Percentiles rank a stretch among this genome's conserved stretches.
Evolutionary conservation across 495 filamentous ascomycete genomes (phyloP).

Genomic region (Coniosporium apollinis): DNA sequence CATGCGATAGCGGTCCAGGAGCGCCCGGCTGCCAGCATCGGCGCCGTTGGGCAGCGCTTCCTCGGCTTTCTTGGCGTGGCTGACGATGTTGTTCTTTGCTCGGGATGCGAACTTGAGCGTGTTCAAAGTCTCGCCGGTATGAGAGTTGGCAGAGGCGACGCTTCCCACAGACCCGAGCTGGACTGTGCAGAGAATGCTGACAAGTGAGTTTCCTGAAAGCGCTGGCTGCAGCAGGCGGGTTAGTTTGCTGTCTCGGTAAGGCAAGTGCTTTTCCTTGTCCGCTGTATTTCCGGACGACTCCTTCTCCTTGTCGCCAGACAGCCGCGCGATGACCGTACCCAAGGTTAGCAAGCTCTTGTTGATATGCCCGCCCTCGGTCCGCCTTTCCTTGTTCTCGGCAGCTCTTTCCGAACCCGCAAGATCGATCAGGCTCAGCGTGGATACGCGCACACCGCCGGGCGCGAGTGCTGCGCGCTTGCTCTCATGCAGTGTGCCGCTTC

Average conservation of each 20-base stretch:
- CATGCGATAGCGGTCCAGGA: constrained; percentile 86
- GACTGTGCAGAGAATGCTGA: constrained; percentile 94
- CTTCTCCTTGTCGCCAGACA: constrained; percentile 76
- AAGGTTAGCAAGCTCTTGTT: constrained; percentile 94
- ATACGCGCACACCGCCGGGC: constrained; percentile 87
- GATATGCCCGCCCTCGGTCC: constrained; percentile 92
- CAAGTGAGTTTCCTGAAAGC: constrained; percentile 79
- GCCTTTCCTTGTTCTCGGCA: constrained; percentile 84
- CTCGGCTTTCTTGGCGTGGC: constrained; percentile 89
- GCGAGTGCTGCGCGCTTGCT: constrained; percentile 58
- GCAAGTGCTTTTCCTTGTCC: constrained; percentile 81
- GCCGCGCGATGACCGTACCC: constrained; percentile 80
- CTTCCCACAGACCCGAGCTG: constrained; percentile 55
- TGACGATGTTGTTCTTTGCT: constrained; percentile 94
- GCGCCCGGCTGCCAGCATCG: constrained; percentile 68
- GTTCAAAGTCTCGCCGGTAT: constrained; percentile 80
- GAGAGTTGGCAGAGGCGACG: constrained; percentile 41
- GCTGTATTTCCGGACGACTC: constrained; percentile 29
- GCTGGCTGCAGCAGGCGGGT: constrained; percentile 86
- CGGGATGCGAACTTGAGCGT: constrained; percentile 93
- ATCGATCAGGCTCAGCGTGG: constrained; percentile 89
- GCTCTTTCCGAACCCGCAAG: constrained; percentile 90
- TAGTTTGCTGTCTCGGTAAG: constrained; percentile 93
- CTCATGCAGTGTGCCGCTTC: constrained; percentile 30
- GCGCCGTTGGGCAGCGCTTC: constrained; percentile 51